Evolutionary conservation across 2,329 filamentous ascomycete species (phyloP).

Genomic region (Microdochium nivale): DNA sequence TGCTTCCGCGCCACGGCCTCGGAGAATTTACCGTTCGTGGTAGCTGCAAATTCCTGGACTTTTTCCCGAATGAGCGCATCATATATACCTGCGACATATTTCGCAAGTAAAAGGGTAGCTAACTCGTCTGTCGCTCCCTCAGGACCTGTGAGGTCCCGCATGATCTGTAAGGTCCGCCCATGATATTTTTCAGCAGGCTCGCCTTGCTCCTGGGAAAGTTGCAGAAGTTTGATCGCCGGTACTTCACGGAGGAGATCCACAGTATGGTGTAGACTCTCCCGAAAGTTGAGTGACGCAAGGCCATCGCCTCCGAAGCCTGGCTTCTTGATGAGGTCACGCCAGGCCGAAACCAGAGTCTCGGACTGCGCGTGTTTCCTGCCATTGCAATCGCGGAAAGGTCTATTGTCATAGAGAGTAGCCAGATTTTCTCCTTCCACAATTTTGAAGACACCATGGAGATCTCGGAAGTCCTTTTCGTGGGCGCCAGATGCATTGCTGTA

Average conservation of each 20-base stretch:
- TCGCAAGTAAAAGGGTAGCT: constrained; percentile 13
- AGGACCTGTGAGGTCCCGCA: constrained; percentile 21
- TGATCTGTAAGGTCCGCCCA: constrained; percentile 30
- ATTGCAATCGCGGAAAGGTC: constrained; percentile 20
- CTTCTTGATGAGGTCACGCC: constrained; percentile 34
- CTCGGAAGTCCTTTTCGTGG: constrained; percentile 27
- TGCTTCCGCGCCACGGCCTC: constrained; percentile 38
- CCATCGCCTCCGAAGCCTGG: constrained; percentile 30
- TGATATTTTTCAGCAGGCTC: constrained; percentile 45
- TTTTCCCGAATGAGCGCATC: constrained; percentile 33
- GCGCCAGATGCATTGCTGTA: constrained; percentile 25
- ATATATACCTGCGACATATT: constrained; percentile 46
- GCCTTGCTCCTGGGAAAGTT: constrained; percentile 42
- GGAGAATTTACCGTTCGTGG: constrained; percentile 20
- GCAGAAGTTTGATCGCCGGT: constrained; percentile 42
- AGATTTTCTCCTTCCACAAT: constrained; percentile 50
- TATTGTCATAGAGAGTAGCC: constrained; percentile 34
- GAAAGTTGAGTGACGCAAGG: constrained; percentile 31
- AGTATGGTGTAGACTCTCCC: constrained; percentile 40
- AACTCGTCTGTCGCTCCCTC: constrained; percentile 11
- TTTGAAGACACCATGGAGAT: constrained; percentile 42
- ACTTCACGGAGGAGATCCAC: constrained; percentile 41
- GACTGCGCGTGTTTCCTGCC: background rate
- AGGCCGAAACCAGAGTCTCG: constrained; percentile 26
- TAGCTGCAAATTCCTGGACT: constrained; percentile 25